These are phyloP conservation scores for Fusarium solani-melongenae DNA, from an alignment of 2,329 filamentous ascomycete species.

Conservation along the genomic window DNA sequence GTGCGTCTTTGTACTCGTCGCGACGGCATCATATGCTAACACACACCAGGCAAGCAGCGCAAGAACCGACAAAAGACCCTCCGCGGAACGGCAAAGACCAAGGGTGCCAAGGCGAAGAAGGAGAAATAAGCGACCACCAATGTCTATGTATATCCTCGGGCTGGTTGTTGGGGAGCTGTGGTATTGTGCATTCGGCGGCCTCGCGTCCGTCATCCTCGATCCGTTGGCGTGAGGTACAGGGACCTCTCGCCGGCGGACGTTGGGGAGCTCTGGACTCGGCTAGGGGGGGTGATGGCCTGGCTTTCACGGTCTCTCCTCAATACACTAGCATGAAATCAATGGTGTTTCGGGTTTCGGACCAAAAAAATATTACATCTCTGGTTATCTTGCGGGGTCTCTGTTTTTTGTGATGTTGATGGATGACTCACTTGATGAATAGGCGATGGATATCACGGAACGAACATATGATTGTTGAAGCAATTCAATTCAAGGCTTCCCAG, in stretches of 20 bases:
- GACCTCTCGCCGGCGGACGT: constrained; percentile 41
- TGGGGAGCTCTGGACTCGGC: constrained; percentile 44
- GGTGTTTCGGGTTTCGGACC: constrained; percentile 56
- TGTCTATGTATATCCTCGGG: constrained; percentile 49
- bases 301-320: constrained; percentile 47
- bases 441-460: neutral
- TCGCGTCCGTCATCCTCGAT: constrained; percentile 39
- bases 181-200: constrained; percentile 45
- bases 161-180: constrained; percentile 45
- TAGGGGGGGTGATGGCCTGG: constrained; percentile 40
- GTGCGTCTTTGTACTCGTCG: constrained; percentile 71
- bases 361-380: constrained; percentile 44
- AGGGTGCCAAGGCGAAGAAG: constrained; percentile 96
- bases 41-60: constrained; percentile 92
- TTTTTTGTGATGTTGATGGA: neutral
- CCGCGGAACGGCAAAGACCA: constrained; percentile 97
- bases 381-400: constrained; percentile 4
- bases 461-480: neutral
- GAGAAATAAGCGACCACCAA: constrained; percentile 74
- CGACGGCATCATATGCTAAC: neutral
- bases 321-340: constrained; percentile 57
- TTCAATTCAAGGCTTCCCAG: constrained; percentile 23
- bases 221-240: constrained; percentile 41
- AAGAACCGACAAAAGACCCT: constrained; percentile 99
- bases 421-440: constrained; percentile 13